Evolutionary conservation across 371 early-diverging fungal species (phyloP).

Genomic region (Lichtheimia corymbifera): DNA sequence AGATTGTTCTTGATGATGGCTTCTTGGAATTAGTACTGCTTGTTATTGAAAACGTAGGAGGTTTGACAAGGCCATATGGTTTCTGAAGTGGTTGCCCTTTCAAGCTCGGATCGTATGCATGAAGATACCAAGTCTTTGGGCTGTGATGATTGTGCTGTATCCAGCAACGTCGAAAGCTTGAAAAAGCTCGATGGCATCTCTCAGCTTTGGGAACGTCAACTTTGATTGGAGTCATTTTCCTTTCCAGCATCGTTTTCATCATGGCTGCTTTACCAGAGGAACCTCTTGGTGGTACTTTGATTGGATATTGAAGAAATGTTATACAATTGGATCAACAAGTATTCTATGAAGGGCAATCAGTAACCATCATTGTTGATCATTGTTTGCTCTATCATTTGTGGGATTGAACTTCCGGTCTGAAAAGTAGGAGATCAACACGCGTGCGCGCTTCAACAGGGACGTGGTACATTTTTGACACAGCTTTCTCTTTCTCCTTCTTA

Average conservation of each 20-base stretch:
- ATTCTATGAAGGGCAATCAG: slow-evolving; percentile 49
- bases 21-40: too few relatives aligned
- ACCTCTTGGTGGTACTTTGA: slow-evolving; percentile 61
- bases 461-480: too few relatives aligned
- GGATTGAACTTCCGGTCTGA: too few relatives aligned
- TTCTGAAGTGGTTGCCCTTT: slow-evolving; percentile 58
- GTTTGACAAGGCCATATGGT: slow-evolving; percentile 63
- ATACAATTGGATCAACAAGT: slow-evolving; percentile 56
- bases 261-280: slow-evolving; percentile 63
- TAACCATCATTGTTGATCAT: too few relatives aligned
- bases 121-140: slow-evolving; percentile 36
- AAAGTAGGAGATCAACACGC: too few relatives aligned
- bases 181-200: slow-evolving; percentile 8
- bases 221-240: slow-evolving; percentile 42
- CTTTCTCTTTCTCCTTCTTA: too few relatives aligned
- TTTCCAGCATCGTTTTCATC: slow-evolving; percentile 48
- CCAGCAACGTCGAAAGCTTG: slow-evolving; percentile 16
- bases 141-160: slow-evolving; percentile 36
- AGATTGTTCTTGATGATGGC: too few relatives aligned
- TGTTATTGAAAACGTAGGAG: too few relatives aligned
- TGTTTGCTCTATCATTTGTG: too few relatives aligned
- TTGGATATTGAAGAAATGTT: slow-evolving; percentile 74
- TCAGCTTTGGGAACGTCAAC: slow-evolving; percentile 27
- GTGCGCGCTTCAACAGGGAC: too few relatives aligned
- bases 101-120: slow-evolving; percentile 32